Evolutionary conservation across 768 basidiomycete species (phyloP).

Genomic region (Hypholoma sublateritium): DNA sequence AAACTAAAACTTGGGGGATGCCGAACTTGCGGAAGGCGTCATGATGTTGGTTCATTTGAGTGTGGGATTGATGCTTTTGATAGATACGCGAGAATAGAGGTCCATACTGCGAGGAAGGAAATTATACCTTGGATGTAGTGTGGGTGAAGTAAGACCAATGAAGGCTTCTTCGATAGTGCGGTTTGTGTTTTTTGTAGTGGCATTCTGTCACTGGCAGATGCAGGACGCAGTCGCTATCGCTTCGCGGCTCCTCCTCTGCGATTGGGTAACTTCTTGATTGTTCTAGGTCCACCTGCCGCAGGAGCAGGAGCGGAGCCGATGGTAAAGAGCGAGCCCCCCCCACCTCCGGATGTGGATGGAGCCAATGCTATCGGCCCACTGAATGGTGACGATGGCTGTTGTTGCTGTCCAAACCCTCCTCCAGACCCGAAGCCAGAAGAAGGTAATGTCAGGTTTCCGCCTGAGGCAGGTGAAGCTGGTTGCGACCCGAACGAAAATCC

Average conservation of each 20-base stretch:
- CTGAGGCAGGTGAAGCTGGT: slow-evolving; percentile 56
- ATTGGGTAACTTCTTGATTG: slow-evolving; percentile 58
- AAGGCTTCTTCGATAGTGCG: slow-evolving; percentile 8
- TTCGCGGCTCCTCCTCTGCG: slow-evolving; percentile 37
- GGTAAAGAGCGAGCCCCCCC: slow-evolving; percentile 50
- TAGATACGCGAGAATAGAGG: slow-evolving; percentile 11
- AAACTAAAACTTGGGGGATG: slow-evolving; percentile 19
- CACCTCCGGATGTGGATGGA: slow-evolving; percentile 35
- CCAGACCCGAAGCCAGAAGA: slow-evolving; percentile 40
- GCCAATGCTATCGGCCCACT: slow-evolving; percentile 36
- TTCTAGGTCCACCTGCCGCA: slow-evolving; percentile 31
- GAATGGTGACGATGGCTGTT: slow-evolving; percentile 45
- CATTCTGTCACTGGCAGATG: background rate
- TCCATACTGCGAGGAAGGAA: slow-evolving; percentile 12
- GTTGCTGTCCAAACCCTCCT: slow-evolving; percentile 35
- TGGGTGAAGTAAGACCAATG: slow-evolving; percentile 2
- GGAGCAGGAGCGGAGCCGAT: slow-evolving; percentile 57
- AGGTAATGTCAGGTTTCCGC: slow-evolving; percentile 36
- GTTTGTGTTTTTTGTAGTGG: slow-evolving; percentile 2
- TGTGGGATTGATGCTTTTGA: background rate
- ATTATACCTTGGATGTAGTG: slow-evolving; percentile 10
- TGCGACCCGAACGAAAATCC: slow-evolving; percentile 57
- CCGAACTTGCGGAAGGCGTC: slow-evolving; percentile 8
- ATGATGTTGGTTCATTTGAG: background rate
- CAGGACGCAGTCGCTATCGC: slow-evolving; percentile 25